phyloP scores from a whole-genome alignment of 495 filamentous ascomycete genomes.

The Pyrenula massariospora region DNA sequence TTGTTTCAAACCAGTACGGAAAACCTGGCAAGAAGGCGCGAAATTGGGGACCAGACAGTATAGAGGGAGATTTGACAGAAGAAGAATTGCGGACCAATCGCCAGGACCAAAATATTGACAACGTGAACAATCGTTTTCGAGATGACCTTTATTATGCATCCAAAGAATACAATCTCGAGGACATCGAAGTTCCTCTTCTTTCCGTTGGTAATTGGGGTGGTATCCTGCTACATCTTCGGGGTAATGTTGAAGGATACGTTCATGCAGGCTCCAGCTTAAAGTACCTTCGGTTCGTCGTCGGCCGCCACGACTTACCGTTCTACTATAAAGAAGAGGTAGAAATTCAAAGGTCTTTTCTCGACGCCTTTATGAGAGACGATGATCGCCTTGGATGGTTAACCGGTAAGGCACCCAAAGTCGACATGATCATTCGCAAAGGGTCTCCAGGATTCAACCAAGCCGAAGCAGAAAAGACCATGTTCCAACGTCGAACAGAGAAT shows the following conservation, averaged over 20 bases:
- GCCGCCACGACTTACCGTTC: constrained; percentile 60
- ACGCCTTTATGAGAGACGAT: constrained; percentile 55
- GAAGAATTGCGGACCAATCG: constrained; percentile 41
- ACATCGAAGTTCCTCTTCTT: constrained; percentile 50
- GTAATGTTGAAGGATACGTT: constrained; percentile 52
- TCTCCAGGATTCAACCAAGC: constrained; percentile 53
- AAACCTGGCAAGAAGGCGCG: constrained; percentile 16
- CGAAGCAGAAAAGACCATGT: constrained; percentile 34
- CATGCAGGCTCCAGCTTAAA: constrained; percentile 49
- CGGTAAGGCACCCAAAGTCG: constrained; percentile 43
- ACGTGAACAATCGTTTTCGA: constrained; percentile 36
- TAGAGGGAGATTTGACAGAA: constrained; percentile 41
- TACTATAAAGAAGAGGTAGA: constrained; percentile 56
- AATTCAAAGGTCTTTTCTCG: constrained; percentile 51
- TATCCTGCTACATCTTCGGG: constrained; percentile 49
- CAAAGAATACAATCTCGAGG: constrained; percentile 47
- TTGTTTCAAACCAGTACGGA: constrained; percentile 54
- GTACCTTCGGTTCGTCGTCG: constrained; percentile 55
- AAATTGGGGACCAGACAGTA: constrained; percentile 38
- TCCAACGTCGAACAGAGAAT: constrained; percentile 35
- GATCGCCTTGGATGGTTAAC: constrained; percentile 46
- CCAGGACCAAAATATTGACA: constrained; percentile 49
- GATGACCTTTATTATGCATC: constrained; percentile 50
- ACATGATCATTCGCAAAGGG: constrained; percentile 46
- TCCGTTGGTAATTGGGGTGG: constrained; percentile 58